Evolutionary conservation across 2,329 filamentous ascomycete genomes (phyloP).

Genomic region (Hypoxylon sp.): DNA sequence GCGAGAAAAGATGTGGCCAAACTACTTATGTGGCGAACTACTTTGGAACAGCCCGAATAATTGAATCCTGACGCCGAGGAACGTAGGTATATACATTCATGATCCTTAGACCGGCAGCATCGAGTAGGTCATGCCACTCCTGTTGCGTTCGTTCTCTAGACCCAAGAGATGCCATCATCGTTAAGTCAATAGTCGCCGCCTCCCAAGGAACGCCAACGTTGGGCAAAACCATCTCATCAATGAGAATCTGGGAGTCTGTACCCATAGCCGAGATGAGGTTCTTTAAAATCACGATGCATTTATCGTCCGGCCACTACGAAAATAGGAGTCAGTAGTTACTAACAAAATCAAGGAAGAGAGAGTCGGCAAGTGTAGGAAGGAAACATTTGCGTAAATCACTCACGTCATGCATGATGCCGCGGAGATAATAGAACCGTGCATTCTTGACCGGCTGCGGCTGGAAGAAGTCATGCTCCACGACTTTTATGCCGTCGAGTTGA

Average conservation of each 20-base stretch:
- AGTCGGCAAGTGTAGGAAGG: too few species aligned
- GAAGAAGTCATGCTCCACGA: slow-evolving; percentile 50
- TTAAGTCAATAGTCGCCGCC: slow-evolving; percentile 56
- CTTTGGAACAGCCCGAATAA: slow-evolving; percentile 30
- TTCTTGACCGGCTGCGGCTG: slow-evolving; percentile 47
- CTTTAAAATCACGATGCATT: slow-evolving; percentile 54
- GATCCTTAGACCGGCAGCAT: slow-evolving; percentile 41
- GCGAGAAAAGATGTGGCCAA: neutral
- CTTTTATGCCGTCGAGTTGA: neutral
- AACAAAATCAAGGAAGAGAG: too few species aligned
- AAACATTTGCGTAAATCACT: neutral
- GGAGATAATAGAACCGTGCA: slow-evolving; percentile 58
- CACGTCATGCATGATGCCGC: slow-evolving; percentile 57
- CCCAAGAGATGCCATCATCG: slow-evolving; percentile 56
- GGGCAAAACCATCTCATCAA: slow-evolving; percentile 62
- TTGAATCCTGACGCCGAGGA: slow-evolving; percentile 37
- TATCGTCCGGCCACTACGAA: slow-evolving; percentile 54
- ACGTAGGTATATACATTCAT: slow-evolving; percentile 36
- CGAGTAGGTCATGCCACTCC: slow-evolving; percentile 55
- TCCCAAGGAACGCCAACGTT: slow-evolving; percentile 54
- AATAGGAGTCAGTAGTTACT: neutral
- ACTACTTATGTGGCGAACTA: neutral
- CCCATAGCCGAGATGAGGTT: slow-evolving; percentile 54
- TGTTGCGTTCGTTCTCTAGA: slow-evolving; percentile 55
- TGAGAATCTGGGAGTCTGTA: slow-evolving; percentile 57